A percentile compares a stretch with the other conserved stretches of the same genome.
phyloP scores from a whole-genome alignment of 2,329 filamentous ascomycete species.

The Sclerotinia sclerotiorum region DNA sequence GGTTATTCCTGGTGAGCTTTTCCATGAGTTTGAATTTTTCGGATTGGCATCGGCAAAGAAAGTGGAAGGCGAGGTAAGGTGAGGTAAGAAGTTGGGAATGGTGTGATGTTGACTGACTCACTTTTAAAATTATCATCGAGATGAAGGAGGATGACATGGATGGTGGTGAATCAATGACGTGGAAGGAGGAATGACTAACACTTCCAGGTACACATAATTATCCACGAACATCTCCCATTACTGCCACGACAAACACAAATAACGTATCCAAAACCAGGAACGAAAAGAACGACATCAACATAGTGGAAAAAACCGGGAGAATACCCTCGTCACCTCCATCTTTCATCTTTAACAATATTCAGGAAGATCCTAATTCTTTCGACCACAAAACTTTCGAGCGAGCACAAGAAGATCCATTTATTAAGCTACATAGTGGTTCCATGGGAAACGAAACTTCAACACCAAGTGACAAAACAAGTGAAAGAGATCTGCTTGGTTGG shows the following conservation, averaged over 20 bases:
- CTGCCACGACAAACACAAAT: neutral
- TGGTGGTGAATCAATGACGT: neutral
- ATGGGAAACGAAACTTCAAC: neutral
- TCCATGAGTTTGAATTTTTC: neutral
- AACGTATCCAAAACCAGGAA: neutral
- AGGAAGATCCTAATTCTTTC: neutral
- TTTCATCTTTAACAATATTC: neutral
- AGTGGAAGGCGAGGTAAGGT: neutral
- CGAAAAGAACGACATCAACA: no score
- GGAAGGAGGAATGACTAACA: neutral
- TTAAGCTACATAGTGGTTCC: neutral
- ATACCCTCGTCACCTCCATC: no score
- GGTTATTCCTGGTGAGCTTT: slow-evolving; percentile 17
- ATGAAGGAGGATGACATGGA: neutral
- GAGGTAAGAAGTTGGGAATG: neutral
- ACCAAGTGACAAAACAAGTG: neutral
- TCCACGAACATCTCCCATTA: neutral
- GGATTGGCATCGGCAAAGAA: neutral
- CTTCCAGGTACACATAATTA: slow-evolving; percentile 1
- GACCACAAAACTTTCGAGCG: neutral
- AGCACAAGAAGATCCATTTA: neutral
- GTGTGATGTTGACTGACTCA: neutral
- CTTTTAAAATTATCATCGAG: neutral
- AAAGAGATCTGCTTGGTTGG: neutral
- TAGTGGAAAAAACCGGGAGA: neutral